phyloP scores from a whole-genome alignment of 768 basidiomycete species.

The Dendrothele bispora region DNA sequence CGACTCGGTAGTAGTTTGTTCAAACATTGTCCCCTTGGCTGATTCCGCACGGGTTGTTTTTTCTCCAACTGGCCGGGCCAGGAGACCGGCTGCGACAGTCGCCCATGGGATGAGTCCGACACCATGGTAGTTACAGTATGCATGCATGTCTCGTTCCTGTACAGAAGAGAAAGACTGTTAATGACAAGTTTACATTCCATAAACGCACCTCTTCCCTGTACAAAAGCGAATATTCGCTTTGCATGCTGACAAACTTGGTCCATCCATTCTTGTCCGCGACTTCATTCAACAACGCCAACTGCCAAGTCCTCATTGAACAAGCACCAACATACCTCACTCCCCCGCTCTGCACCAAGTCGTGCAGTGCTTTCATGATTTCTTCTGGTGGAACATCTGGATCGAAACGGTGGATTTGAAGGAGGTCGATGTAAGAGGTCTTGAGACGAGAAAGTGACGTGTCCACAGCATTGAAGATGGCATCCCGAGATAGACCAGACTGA shows the following conservation, averaged over 20 bases:
- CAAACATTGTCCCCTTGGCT: neutral
- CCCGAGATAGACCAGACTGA: conserved; percentile 20
- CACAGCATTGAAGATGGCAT: conserved; percentile 20
- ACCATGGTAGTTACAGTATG: conserved; percentile 20
- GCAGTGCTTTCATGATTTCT: conserved; percentile 42
- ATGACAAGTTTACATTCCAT: neutral
- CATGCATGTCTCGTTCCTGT: conserved; percentile 37
- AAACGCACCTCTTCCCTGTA: conserved; percentile 42
- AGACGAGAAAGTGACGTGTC: conserved; percentile 15
- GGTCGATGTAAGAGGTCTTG: conserved; percentile 21
- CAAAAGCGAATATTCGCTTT: conserved; percentile 45
- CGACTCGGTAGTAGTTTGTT: neutral
- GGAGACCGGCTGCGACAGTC: conserved; percentile 27
- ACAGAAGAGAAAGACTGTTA: neutral
- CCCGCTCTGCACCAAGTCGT: conserved; percentile 38
- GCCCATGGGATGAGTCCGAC: conserved; percentile 46
- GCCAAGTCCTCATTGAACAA: conserved; percentile 35
- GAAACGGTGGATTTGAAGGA: conserved; percentile 39
- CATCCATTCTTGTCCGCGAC: conserved; percentile 37
- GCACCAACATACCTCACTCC: conserved; percentile 37
- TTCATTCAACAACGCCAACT: conserved; percentile 37
- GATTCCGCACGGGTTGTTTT: neutral
- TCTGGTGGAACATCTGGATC: conserved; percentile 26
- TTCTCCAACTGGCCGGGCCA: neutral
- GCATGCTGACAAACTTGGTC: conserved; percentile 52